Base-by-base conservation (phyloP, 2,329 filamentous ascomycete genomes). In the Colletotrichum simmondsii region DNA sequence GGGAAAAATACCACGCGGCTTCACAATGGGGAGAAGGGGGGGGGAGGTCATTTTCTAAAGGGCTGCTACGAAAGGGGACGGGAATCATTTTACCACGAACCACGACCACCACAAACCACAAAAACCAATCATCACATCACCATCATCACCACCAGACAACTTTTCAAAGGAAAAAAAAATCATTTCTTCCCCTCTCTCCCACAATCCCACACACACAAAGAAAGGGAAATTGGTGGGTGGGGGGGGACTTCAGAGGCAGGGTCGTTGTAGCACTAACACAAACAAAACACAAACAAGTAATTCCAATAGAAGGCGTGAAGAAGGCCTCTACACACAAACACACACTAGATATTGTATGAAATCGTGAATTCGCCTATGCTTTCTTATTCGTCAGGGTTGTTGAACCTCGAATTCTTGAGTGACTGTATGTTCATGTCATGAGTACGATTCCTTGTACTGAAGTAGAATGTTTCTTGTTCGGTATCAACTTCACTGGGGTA, bases 1-100 rank as follows among this genome's bases (percentile, higher is more conserved):
- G 24, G 35, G 63, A 58, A 72, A 71, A 74, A 72, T 72, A 74
- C 71, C 68, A 73, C 61, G 63, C 42, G 71, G 66, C 70, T 65
- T 42, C 37, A 42, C 26, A 28, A 28, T 42, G 37, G 14, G 52
- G 26, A 28, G 24, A 4, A 24, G 24, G 52, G 10, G 22, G 22
- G 4, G 28, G 42, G 54, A 32, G 62, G 63, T 66, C 66, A 72
- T 72, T 64, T 64, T 64, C 22, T 42, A 61, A 24, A 70, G 71
- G 66, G 66, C 63, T 73, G 66, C 66, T 65, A 73, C 63, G 71
- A 74, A 64, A 54, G 63, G 68, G 46, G 71, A 63, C 53, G 71
- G 57, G 59, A 58, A 58, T 60, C 53, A 28, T 37, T 42, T 56
- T 35, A 63, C 42, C 57, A 61, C 64, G 46, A 65, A 63, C 42